A percentile compares a stretch with the other conserved stretches of the same genome.
Evolutionary conservation across 345 rosid species (phyloP).

Genomic region (Sapria himalayana): DNA sequence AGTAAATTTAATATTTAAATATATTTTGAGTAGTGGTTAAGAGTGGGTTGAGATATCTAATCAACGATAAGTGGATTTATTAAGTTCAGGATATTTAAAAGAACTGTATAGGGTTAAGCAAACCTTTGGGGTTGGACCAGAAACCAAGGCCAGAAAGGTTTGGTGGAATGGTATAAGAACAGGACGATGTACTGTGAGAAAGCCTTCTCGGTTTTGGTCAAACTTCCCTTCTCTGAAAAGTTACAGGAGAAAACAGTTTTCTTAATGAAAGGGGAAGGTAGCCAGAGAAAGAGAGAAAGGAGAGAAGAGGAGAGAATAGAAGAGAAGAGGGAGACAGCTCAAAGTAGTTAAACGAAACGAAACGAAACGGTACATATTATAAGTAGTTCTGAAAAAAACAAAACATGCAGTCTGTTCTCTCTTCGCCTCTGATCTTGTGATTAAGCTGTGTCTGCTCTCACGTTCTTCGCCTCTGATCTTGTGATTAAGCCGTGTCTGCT

Average conservation of each 20-base stretch:
- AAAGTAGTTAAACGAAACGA: no score
- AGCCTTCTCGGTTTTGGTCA: constrained; percentile 23
- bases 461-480: no score
- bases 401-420: no score
- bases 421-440: no score
- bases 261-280: constrained; percentile 1
- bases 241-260: constrained; percentile 7
- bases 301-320: not conserved
- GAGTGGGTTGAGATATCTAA: no score
- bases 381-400: no score
- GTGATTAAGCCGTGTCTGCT: no score
- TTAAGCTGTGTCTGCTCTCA: no score
- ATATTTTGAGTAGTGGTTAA: no score
- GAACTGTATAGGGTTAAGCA: not conserved
- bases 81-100: not conserved
- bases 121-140: not conserved
- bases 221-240: constrained; percentile 32
- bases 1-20: not conserved
- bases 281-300: constrained; percentile 1
- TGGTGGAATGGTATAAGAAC: constrained; percentile 9
- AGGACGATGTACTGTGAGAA: constrained; percentile 14
- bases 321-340: no score
- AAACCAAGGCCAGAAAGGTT: constrained; percentile 5
- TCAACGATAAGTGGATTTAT: no score
- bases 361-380: no score